Evolutionary conservation across 352 stramenopile species (phyloP), one percentile per base, ranked within the genome.

Genomic region (Pythium inflatum): DNA sequence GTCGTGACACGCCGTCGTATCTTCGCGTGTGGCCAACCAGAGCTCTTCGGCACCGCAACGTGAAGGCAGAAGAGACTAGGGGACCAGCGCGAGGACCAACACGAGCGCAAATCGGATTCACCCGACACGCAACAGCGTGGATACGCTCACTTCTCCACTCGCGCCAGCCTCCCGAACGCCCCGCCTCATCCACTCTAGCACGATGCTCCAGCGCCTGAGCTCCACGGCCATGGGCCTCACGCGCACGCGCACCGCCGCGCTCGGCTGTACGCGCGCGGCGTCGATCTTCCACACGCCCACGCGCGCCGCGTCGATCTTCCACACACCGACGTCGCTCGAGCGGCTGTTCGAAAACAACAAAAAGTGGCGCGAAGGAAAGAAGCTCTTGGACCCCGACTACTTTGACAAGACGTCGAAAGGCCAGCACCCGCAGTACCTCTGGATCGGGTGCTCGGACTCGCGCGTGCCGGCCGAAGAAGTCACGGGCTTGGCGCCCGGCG

Each of bases 361-460:
- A 40, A 73, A 75, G 38, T 89, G 81, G 81, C 71, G 76, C 48
- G 70, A 82, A 8, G 58, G 66, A 43, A 89, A 82, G 73, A 79
- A 75, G 43, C 54, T 71, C 28, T 58, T 79, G 51, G 73, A 85
- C 46, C 79, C 81, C 5, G 70, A 77, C 34, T 89, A 84, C 79
- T 89, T 89, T 58, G 70, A 79, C 48, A 80, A 84, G 63, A 78
- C 87, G 53, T 77, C 66, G 20, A 76, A 74, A 22, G 78, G 79
- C 16, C 86, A 93, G 68, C 76, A 85, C 33, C 87, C 87, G 31
- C 74, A 92, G 71, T 92, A 90, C 75, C 73, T 94, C 8, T 91
- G 83, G 75, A 92, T 94, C 64, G 86, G 86, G 41, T 91, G 87
- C 77, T 78, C 82, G 38, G 86, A 96, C 75, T 84, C 85, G 34